Evolutionary conservation across 1,139 yeast species (phyloP).

Genomic region (Meyerozyma elateridarum): DNA sequence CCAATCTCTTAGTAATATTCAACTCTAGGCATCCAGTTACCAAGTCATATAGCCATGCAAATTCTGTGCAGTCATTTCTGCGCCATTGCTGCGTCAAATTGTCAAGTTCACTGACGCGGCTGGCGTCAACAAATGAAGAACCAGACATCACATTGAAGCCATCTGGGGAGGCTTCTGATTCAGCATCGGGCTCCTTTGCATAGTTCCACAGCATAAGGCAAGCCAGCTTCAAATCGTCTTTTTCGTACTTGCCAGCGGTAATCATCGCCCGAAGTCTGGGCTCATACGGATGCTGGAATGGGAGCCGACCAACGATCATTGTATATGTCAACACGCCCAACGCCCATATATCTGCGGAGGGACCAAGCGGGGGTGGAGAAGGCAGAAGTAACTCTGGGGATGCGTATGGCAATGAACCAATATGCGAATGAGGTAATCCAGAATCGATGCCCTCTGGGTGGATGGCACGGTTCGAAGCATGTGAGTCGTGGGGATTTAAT

Average conservation of each 20-base stretch:
- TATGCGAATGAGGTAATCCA: conserved; percentile 57
- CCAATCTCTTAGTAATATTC: conserved; percentile 49
- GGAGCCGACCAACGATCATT: conserved; percentile 68
- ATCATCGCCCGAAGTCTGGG: conserved; percentile 75
- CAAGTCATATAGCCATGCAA: conserved; percentile 34
- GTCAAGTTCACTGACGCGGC: conserved; percentile 5
- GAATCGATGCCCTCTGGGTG: conserved; percentile 24
- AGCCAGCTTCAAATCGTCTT: conserved; percentile 33
- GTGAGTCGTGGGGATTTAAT: conserved; percentile 4
- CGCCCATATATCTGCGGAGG: conserved; percentile 87
- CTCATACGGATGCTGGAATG: conserved; percentile 78
- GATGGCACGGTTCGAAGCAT: conserved; percentile 5
- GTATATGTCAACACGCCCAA: conserved; percentile 75
- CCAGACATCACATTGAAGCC: neutral
- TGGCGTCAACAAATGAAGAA: neutral
- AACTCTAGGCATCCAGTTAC: conserved; percentile 52
- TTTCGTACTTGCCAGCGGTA: conserved; percentile 59
- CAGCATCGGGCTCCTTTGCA: conserved; percentile 14
- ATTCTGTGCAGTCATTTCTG: conserved; percentile 18
- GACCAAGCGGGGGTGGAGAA: conserved; percentile 64
- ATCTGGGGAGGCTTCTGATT: conserved; percentile 4
- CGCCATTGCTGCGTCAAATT: conserved; percentile 19
- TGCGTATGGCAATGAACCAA: conserved; percentile 90
- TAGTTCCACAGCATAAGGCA: conserved; percentile 27
- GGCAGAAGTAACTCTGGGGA: conserved; percentile 78